A percentile compares a stretch with the other conserved stretches of the same genome.
Conservation (phyloP, 2,329 filamentous ascomycete species). For the Pseudocercospora eumusae region DNA sequence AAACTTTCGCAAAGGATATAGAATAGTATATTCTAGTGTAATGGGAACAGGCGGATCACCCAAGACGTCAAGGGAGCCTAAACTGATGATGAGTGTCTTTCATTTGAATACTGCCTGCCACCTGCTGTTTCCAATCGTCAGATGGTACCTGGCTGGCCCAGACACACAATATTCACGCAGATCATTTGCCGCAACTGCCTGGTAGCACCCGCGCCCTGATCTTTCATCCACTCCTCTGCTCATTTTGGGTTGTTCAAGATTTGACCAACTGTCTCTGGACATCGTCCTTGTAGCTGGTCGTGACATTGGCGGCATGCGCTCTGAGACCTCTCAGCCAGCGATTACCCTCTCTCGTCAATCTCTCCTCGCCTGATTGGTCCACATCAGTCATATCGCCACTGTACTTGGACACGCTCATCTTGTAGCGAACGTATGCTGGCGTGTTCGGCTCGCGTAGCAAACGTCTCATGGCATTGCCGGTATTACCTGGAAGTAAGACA, state of each 20-base stretch:
- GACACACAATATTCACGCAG: not conserved
- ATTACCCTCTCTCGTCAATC: not conserved
- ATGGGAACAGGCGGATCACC: too few relatives aligned
- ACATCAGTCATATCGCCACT: slow-evolving; percentile 6
- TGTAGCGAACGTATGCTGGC: slow-evolving; percentile 9
- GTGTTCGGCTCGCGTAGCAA: slow-evolving; percentile 1
- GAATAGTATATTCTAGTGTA: too few relatives aligned
- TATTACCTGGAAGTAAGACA: not conserved
- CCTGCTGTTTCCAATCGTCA: not conserved
- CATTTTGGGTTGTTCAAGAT: too few relatives aligned
- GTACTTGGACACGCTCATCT: slow-evolving; percentile 2
- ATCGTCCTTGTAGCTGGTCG: not conserved
- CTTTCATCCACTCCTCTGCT: not conserved
- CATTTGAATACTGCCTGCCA: not conserved
- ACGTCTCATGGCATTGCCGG: slow-evolving; percentile 3
- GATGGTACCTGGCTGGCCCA: too few relatives aligned
- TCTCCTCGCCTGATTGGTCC: not conserved
- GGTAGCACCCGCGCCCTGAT: not conserved
- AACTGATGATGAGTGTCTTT: not conserved
- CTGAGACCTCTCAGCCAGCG: not conserved
- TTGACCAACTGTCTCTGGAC: not conserved
- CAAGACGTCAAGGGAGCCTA: too few relatives aligned
- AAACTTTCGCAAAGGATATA: too few relatives aligned
- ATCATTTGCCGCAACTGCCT: not conserved
- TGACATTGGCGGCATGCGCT: not conserved